Evolutionary conservation across 441 rosid species (phyloP).

Genomic region (Bruguiera hainesii): DNA sequence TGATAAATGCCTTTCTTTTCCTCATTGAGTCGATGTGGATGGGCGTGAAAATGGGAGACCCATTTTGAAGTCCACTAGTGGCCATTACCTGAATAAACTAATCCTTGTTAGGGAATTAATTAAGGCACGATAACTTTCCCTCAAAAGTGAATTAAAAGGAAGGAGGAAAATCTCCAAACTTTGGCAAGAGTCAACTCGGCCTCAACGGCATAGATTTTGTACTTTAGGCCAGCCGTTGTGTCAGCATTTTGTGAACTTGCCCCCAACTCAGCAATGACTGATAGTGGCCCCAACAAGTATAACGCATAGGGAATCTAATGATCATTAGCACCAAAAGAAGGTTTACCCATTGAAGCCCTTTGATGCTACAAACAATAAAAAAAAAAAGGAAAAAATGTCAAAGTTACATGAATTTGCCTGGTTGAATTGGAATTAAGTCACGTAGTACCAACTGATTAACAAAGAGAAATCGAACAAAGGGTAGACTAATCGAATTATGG

Average conservation of each 20-base stretch:
- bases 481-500: background rate
- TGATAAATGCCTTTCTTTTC: conserved; percentile 15
- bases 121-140: background rate
- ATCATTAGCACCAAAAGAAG: conserved; percentile 29
- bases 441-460: too few species aligned
- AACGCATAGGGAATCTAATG: conserved; percentile 40
- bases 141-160: background rate
- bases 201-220: background rate
- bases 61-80: conserved; percentile 32
- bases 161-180: conserved; percentile 1
- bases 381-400: conserved; percentile 11
- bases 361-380: conserved; percentile 6
- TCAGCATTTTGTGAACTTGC: background rate
- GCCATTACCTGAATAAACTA: conserved; percentile 27
- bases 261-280: background rate
- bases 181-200: conserved; percentile 13
- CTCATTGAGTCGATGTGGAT: conserved; percentile 40
- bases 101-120: conserved; percentile 4
- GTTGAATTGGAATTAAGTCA: conserved; percentile 20
- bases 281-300: conserved; percentile 34
- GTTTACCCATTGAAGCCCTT: conserved; percentile 23
- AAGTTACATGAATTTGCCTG: conserved; percentile 31
- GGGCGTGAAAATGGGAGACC: conserved; percentile 39
- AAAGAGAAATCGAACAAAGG: background rate
- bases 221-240: conserved; percentile 5